These are phyloP conservation scores for Sclerotinia glacialis DNA, from an alignment of 2,329 filamentous ascomycete genomes.

Conservation along the genomic window DNA sequence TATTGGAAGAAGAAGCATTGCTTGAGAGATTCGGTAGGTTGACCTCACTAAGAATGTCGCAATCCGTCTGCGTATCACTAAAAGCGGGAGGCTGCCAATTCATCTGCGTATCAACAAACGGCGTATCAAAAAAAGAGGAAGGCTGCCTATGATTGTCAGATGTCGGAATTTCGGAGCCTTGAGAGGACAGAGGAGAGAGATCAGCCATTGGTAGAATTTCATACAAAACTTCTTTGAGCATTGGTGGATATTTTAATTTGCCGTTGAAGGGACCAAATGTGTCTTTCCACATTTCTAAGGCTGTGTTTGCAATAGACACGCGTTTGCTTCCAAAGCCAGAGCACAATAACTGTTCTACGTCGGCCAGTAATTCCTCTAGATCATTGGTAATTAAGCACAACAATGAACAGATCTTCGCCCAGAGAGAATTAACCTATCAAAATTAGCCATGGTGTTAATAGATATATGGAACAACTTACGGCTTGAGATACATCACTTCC, in stretches of 20 bases:
- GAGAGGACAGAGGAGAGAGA: slow-evolving; percentile 48
- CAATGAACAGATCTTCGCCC: slow-evolving; percentile 47
- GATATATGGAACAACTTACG: slow-evolving; percentile 43
- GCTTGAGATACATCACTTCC: slow-evolving; percentile 44
- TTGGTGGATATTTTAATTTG: slow-evolving; percentile 59
- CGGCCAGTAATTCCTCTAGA: slow-evolving; percentile 47
- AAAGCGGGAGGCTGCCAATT: slow-evolving; percentile 40
- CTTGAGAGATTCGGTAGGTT: slow-evolving; percentile 16
- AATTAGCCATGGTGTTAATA: slow-evolving; percentile 33
- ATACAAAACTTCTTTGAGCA: slow-evolving; percentile 60
- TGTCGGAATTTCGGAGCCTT: slow-evolving; percentile 40
- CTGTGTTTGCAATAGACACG: slow-evolving; percentile 51
- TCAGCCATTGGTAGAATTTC: slow-evolving; percentile 56
- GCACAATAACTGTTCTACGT: slow-evolving; percentile 54
- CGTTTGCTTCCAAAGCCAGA: slow-evolving; percentile 58
- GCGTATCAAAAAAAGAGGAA: slow-evolving; percentile 44
- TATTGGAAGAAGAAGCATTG: background rate
- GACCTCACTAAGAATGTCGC: slow-evolving; percentile 10
- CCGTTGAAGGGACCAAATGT: slow-evolving; percentile 60
- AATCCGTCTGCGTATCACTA: slow-evolving; percentile 40
- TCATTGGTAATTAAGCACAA: slow-evolving; percentile 39
- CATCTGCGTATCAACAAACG: too few relatives aligned
- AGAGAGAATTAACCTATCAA: slow-evolving; percentile 48
- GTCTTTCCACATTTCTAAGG: slow-evolving; percentile 65
- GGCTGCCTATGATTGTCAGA: slow-evolving; percentile 27